Evolutionary conservation across 768 basidiomycete species (phyloP).

Genomic region (Psilocybe subaeruginosa): DNA sequence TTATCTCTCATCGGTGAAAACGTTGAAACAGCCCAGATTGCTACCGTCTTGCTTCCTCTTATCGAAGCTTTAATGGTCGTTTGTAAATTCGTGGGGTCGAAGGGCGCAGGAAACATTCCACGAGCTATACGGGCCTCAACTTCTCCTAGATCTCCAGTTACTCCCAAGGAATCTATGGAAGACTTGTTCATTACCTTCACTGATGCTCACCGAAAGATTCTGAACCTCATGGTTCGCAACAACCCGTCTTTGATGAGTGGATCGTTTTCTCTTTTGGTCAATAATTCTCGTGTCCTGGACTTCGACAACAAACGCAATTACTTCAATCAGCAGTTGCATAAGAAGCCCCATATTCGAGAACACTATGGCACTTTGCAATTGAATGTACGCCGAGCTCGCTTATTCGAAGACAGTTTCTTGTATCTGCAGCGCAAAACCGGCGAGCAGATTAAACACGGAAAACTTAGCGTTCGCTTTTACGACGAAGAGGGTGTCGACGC

Average conservation of each 20-base stretch:
- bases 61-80: constrained; percentile 99
- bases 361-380: constrained; percentile 84
- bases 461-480: constrained; percentile 94
- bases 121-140: constrained; percentile 64
- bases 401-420: constrained; percentile 98
- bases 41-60: constrained; percentile 89
- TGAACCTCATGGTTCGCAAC: constrained; percentile 97
- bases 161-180: constrained; percentile 78
- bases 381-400: constrained; percentile 86
- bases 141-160: constrained; percentile 71
- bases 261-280: constrained; percentile 93
- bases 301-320: constrained; percentile 99
- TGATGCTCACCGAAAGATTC: constrained; percentile 88
- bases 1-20: constrained; percentile 81
- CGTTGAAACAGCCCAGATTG: constrained; percentile 82
- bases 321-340: constrained; percentile 90
- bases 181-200: constrained; percentile 94
- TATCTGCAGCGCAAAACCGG: constrained; percentile 87
- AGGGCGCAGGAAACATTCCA: constrained; percentile 46
- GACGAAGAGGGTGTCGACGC: constrained; percentile 99
- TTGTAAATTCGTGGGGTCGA: constrained; percentile 89
- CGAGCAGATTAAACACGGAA: constrained; percentile 97
- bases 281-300: constrained; percentile 95
- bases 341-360: constrained; percentile 77
- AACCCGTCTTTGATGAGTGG: constrained; percentile 98